A percentile compares a stretch with the other conserved stretches of the same genome.
Evolutionary conservation across 31 red algal species (phyloP).

Genomic region (Bonnemaisonia californica): DNA sequence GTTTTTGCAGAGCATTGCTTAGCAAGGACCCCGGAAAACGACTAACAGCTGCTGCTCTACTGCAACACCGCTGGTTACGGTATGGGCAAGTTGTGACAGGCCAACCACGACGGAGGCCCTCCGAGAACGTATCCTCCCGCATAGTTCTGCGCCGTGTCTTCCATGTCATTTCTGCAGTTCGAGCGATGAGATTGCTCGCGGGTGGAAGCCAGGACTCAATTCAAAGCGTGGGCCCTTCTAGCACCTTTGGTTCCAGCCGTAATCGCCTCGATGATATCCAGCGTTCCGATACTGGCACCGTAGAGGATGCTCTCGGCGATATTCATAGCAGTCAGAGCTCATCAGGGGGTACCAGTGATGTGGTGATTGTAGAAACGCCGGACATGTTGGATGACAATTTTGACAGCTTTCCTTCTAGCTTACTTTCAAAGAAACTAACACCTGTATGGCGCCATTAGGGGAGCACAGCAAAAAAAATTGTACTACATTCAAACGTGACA

Average conservation of each 20-base stretch:
- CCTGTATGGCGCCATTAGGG: neutral
- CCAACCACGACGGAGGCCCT: neutral
- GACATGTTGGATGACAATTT: neutral
- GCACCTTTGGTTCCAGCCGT: too few species aligned
- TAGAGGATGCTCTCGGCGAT: too few species aligned
- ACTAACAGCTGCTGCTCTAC: conserved; percentile 41
- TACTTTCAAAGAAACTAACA: neutral
- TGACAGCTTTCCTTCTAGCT: neutral
- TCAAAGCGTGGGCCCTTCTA: neutral
- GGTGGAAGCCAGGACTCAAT: neutral
- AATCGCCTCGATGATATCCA: too few species aligned
- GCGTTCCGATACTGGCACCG: too few species aligned
- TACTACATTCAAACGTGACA: too few species aligned
- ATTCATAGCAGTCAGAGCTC: neutral
- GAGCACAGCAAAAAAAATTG: too few species aligned
- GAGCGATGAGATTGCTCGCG: neutral
- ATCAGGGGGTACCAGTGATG: neutral
- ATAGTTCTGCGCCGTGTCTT: conserved; percentile 5
- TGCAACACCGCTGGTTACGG: conserved; percentile 67
- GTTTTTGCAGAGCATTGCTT: conserved; percentile 47
- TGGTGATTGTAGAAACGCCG: neutral
- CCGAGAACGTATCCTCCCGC: neutral
- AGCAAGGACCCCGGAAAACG: conserved; percentile 46
- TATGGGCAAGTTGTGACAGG: neutral
- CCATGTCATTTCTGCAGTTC: conserved; percentile 12